Conservation (phyloP, 2,329 filamentous ascomycete genomes). For the Alternaria longipes region DNA sequence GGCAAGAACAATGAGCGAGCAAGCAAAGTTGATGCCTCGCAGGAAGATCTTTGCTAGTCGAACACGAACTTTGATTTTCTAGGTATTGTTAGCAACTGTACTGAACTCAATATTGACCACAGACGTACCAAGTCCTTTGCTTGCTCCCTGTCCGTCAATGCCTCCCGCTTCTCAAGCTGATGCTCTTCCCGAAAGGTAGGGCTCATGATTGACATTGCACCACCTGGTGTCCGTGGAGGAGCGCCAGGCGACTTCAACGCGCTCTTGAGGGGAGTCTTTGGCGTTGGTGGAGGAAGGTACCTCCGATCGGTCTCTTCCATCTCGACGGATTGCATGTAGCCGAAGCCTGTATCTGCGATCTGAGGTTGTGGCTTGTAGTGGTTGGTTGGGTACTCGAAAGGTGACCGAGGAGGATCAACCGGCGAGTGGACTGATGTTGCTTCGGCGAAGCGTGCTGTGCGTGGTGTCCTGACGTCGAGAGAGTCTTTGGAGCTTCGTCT, state of each 20-base stretch:
- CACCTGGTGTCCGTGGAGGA: conserved; percentile 64
- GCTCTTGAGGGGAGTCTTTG: conserved; percentile 85
- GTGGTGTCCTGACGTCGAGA: conserved; percentile 68
- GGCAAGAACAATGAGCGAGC: conserved; percentile 90
- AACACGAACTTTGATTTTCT: conserved; percentile 94
- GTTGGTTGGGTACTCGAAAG: conserved; percentile 63
- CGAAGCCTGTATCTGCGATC: conserved; percentile 89
- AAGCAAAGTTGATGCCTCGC: conserved; percentile 96
- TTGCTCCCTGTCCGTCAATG: conserved; percentile 83
- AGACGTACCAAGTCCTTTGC: conserved; percentile 82
- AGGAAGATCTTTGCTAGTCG: conserved; percentile 93
- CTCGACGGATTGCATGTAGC: conserved; percentile 75
- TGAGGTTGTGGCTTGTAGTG: conserved; percentile 70
- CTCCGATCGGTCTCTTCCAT: conserved; percentile 61
- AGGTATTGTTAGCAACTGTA: conserved; percentile 50
- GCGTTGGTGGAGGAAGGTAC: conserved; percentile 66
- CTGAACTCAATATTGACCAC: background rate
- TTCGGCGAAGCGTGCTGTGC: conserved; percentile 82
- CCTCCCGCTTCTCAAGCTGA: conserved; percentile 83
- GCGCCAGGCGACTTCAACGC: conserved; percentile 89
- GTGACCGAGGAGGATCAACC: conserved; percentile 64
- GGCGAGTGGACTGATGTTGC: conserved; percentile 82
- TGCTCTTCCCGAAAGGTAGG: conserved; percentile 93
- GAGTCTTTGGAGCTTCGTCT: conserved; percentile 54
- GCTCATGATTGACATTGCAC: conserved; percentile 76